Base-by-base conservation (phyloP, 371 early-diverging fungal species). In the Apophysomyces sp. region DNA sequence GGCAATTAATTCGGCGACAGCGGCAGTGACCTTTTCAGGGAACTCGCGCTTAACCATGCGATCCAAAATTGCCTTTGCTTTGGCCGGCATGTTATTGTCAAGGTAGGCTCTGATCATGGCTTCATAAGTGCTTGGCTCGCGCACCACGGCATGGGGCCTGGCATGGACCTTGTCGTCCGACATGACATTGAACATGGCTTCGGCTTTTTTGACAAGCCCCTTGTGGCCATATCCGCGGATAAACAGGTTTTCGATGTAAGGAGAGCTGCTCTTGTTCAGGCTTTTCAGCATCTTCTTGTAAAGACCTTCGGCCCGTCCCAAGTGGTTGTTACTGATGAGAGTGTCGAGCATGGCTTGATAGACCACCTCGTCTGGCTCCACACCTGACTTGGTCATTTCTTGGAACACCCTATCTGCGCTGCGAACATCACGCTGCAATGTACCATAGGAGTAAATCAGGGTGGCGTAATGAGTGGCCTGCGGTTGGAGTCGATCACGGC, bases 101-200 rank as follows among this genome's bases (percentile, higher is more conserved):
- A 83, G 59, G 53, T 84, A 86, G 11, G 82, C 83, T 30, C 68
- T 68, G 6, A 85, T 78, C 88, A 87, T 84, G 55, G 83, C 83
- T 65, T 84, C 84, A 76, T 80, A 87, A 0, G 86, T 87, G 55
- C 85, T 86, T 3, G 87, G 87, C 49, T 86, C 87, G 53, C 85
- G 80, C 41, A 81, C 71, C 13, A 87, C 76, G 21, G 61, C 30
- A 26, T 2, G 49, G 15, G 31, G 30, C 31, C 21, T 24, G 29
- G 55, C 31, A 41, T 21, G 36, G 13, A 63, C 55, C 53, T 77
- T 72, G 34, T 82, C 75, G 57, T 87, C 87, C 9, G 69, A 52
- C 88, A 87, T 87, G 16, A 67, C 63, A 12, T 80, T 66, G 63
- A 87, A 87, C 29, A 87, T 64, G 0, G 53, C 54, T 55, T 82